These are phyloP conservation scores for Pycnococcus provasolii DNA, from an alignment of 139 green algal genomes.

Conservation along the genomic window DNA sequence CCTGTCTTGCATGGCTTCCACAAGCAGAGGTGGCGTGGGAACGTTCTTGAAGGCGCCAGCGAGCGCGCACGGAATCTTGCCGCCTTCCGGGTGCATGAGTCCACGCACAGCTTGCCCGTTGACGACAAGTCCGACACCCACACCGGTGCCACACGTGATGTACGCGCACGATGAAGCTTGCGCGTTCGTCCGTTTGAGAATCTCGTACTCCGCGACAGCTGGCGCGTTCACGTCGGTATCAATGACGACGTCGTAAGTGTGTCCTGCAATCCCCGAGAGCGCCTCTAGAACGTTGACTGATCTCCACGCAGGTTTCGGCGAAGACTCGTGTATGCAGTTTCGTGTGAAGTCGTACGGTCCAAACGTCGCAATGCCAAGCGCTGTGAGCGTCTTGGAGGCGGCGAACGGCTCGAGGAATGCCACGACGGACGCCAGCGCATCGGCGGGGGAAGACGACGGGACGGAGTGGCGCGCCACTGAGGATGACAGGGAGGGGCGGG, in stretches of 20 bases:
- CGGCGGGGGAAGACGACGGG: too few relatives aligned
- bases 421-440: too few relatives aligned
- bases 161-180: not conserved
- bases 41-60: too few relatives aligned
- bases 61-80: not conserved
- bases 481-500: too few relatives aligned
- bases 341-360: constrained; percentile 6
- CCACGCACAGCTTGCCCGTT: constrained; percentile 5
- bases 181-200: not conserved
- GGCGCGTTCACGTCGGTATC: constrained; percentile 22
- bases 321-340: not conserved
- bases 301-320: constrained; percentile 8
- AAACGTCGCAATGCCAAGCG: constrained; percentile 7
- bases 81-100: constrained; percentile 11
- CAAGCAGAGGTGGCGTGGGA: too few relatives aligned
- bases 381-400: not conserved
- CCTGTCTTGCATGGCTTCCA: too few relatives aligned
- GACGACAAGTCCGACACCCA: constrained; percentile 7
- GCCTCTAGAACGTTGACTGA: not conserved
- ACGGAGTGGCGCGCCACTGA: too few relatives aligned
- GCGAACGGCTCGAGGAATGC: too few relatives aligned
- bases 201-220: not conserved
- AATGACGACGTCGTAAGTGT: not conserved
- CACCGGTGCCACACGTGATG: constrained; percentile 12
- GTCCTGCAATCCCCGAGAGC: not conserved